Conservation (phyloP, 495 filamentous ascomycete genomes). For the Amphirosellinia nigrospora region DNA sequence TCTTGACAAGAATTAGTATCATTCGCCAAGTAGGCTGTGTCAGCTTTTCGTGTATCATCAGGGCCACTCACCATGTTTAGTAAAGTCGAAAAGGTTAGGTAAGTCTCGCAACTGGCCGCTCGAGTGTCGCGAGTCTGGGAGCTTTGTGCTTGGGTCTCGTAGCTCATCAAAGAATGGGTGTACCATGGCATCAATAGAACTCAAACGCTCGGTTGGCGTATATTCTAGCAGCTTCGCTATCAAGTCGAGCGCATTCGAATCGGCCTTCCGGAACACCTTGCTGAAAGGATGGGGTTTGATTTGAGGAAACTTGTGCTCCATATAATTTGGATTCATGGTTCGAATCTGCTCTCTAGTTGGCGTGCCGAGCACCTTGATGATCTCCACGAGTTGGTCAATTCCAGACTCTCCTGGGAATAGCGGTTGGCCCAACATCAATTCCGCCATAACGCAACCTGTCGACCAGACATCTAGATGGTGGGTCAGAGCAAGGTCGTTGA, state of each 20-base stretch:
- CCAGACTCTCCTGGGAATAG: slow-evolving; percentile 99
- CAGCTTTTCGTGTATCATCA: not conserved
- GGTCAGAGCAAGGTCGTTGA: not conserved
- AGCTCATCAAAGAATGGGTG: slow-evolving; percentile 99
- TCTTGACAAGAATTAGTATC: slow-evolving; percentile 59
- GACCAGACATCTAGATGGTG: slow-evolving; percentile 90
- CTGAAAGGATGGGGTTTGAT: slow-evolving; percentile 99
- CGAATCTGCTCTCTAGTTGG: slow-evolving; percentile 98
- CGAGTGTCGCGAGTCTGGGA: slow-evolving; percentile 92
- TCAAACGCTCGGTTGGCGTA: slow-evolving; percentile 92
- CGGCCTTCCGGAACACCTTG: slow-evolving; percentile 97
- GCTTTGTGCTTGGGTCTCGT: slow-evolving; percentile 80
- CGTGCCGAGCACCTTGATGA: slow-evolving; percentile 98
- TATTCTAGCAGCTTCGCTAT: slow-evolving; percentile 95
- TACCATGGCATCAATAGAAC: slow-evolving; percentile 94
- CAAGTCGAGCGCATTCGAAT: slow-evolving; percentile 89
- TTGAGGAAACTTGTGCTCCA: slow-evolving; percentile 99
- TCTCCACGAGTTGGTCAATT: slow-evolving; percentile 98
- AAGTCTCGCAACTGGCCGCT: slow-evolving; percentile 77
- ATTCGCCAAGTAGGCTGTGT: not conserved
- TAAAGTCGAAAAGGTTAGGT: slow-evolving; percentile 90
- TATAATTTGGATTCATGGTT: slow-evolving; percentile 99
- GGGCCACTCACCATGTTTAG: slow-evolving; percentile 77
- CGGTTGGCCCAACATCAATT: slow-evolving; percentile 97
- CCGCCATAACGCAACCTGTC: slow-evolving; percentile 98